These are phyloP conservation scores for Populus hybrid DNA, from an alignment of 441 rosid genomes.

Conservation along the genomic window DNA sequence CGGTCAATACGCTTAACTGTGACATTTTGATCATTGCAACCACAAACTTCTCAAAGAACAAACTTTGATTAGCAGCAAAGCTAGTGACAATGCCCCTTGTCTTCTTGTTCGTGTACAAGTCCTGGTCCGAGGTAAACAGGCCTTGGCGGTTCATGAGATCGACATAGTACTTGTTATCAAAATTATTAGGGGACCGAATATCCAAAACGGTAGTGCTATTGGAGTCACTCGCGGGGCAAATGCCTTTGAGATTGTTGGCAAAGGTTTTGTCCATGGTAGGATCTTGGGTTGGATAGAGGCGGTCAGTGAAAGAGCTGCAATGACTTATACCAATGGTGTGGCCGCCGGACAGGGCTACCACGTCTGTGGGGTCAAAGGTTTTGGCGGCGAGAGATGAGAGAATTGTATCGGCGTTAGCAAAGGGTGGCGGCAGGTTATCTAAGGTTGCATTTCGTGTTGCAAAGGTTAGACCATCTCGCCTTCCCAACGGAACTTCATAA, in stretches of 20 bases:
- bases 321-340: conserved; percentile 72
- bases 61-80: conserved; percentile 48
- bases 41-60: conserved; percentile 65
- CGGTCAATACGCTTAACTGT: conserved; percentile 59
- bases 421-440: conserved; percentile 55
- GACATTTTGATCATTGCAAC: conserved; percentile 70
- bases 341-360: conserved; percentile 62
- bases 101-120: conserved; percentile 50
- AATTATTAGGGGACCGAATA: conserved; percentile 56
- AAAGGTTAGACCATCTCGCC: conserved; percentile 58
- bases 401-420: conserved; percentile 31
- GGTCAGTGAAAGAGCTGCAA: conserved; percentile 48
- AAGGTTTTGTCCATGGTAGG: conserved; percentile 57
- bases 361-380: conserved; percentile 52
- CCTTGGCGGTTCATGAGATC: conserved; percentile 84
- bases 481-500: conserved; percentile 65
- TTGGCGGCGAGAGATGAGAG: conserved; percentile 43
- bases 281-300: conserved; percentile 77
- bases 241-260: conserved; percentile 48
- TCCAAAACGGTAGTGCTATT: conserved; percentile 49
- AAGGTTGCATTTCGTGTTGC: conserved; percentile 47
- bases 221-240: conserved; percentile 47
- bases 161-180: conserved; percentile 81
- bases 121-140: conserved; percentile 83
- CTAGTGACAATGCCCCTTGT: conserved; percentile 60